phyloP scores from a whole-genome alignment of 768 basidiomycete species.

The Leccinum variicolor region DNA sequence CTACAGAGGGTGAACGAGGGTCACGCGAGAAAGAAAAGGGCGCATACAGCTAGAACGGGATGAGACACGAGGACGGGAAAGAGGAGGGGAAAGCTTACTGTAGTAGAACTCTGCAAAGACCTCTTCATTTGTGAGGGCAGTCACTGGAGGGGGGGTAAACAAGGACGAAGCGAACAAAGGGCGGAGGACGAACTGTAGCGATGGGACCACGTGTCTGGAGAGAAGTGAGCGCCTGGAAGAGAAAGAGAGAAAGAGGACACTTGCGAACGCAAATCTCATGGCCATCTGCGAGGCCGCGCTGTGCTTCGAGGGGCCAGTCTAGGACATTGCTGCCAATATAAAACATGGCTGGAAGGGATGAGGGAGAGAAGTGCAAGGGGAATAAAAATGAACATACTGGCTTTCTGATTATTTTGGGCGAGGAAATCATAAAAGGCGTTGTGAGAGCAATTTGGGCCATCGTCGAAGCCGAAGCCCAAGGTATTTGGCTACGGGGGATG shows the following conservation, averaged over 20 bases:
- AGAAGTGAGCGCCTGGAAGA: background rate
- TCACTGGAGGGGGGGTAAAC: slow-evolving; percentile 38
- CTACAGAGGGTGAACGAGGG: slow-evolving; percentile 18
- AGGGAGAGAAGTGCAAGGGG: background rate
- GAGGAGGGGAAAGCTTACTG: slow-evolving; percentile 35
- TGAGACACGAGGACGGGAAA: background rate
- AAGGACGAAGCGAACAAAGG: background rate
- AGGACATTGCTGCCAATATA: slow-evolving; percentile 58
- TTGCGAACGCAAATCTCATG: slow-evolving; percentile 61
- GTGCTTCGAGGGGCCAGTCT: slow-evolving; percentile 54
- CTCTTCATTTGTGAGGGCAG: slow-evolving; percentile 54
- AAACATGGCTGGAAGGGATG: slow-evolving; percentile 46
- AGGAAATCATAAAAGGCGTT: slow-evolving; percentile 61
- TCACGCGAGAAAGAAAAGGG: too few species aligned
- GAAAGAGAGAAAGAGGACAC: slow-evolving; percentile 22
- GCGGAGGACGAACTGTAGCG: slow-evolving; percentile 42
- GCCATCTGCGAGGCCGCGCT: slow-evolving; percentile 50
- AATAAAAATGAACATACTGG: slow-evolving; percentile 30
- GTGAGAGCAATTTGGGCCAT: slow-evolving; percentile 64
- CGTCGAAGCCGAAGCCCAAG: slow-evolving; percentile 60
- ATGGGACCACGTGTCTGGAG: slow-evolving; percentile 32
- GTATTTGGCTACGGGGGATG: slow-evolving; percentile 39
- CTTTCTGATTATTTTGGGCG: slow-evolving; percentile 51
- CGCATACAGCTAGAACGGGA: slow-evolving; percentile 22
- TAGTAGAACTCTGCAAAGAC: slow-evolving; percentile 81